phyloP scores from a whole-genome alignment of 1,139 yeast species.

The Hemisphaericaspora subhashii region DNA sequence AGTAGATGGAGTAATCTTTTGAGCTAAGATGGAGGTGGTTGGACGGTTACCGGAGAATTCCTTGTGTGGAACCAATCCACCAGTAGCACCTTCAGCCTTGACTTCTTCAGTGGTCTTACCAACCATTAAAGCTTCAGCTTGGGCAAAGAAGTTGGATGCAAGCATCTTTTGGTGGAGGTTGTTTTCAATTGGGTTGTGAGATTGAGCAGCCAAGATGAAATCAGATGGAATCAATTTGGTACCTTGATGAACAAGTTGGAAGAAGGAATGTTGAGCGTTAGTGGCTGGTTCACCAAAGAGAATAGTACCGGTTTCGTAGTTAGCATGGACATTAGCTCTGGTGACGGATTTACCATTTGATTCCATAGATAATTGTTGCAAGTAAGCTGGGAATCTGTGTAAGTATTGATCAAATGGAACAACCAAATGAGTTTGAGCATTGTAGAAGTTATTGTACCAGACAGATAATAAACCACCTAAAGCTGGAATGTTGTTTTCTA shows the following conservation, averaged over 20 bases:
- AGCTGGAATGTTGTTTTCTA: constrained; percentile 88
- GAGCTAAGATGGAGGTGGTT: constrained; percentile 94
- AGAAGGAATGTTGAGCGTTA: constrained; percentile 98
- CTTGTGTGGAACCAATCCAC: constrained; percentile 89
- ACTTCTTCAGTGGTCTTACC: constrained; percentile 89
- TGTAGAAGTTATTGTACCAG: constrained; percentile 98
- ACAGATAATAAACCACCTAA: constrained; percentile 91
- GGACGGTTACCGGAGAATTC: constrained; percentile 98
- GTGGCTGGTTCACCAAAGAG: constrained; percentile 99
- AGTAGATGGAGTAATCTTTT: constrained; percentile 93
- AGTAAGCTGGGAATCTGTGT: constrained; percentile 98
- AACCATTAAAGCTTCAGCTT: constrained; percentile 95
- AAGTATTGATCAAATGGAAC: constrained; percentile 98
- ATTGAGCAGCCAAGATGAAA: constrained; percentile 93
- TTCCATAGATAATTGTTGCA: constrained; percentile 98
- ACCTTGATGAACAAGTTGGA: constrained; percentile 99
- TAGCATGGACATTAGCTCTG: constrained; percentile 85
- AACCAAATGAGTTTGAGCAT: constrained; percentile 96
- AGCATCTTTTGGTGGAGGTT: constrained; percentile 96
- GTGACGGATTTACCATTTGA: constrained; percentile 98
- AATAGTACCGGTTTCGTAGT: constrained; percentile 93
- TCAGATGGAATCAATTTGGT: constrained; percentile 96
- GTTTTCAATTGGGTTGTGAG: constrained; percentile 94
- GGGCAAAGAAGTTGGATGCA: constrained; percentile 98
- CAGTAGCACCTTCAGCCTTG: constrained; percentile 85